Base-by-base conservation (phyloP, 495 filamentous ascomycete species). In the Wilcoxina mikolae region DNA sequence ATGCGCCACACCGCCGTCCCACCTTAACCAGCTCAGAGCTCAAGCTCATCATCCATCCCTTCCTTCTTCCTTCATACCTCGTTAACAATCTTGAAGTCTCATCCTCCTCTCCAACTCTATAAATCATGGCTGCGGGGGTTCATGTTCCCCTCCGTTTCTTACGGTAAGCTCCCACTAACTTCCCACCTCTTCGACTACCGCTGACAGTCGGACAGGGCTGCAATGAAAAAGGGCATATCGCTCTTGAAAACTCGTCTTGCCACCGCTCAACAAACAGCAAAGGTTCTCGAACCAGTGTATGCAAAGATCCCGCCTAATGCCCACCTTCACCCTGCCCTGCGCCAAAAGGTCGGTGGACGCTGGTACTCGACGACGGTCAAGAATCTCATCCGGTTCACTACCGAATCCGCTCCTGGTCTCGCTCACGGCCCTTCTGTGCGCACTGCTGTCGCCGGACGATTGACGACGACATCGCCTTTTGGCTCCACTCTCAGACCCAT, bases 401-500 rank as follows among this genome's bases (percentile, higher is more conserved):
- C 46, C 44, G 18, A 59, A 11, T 25, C 20, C 33, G 38, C 25
- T 11, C 39, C 54, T n/a, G 42, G 38, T 17, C 18, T 52, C 29
- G 18, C 46, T 23, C 43, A 24, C 23, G n/a, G 26, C 4, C 45
- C 63, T 9, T 27, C 51, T 12, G 59, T 58, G 15, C 58, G 58
- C 9, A 48, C 39, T 42, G 29, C 41, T 20, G 78, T 79, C 45
- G 73, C 95, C 47, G 70, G 71, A n/a, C 73, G 77, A 25, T 70
- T 83, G 39, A 79, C 85, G 11, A 74, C 77, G n/a, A 78, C 78
- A 4, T 78, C 87, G 3, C 90, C 91, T 0, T 98, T 96, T 65
- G 86, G 87, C 1, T 89, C 81, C 0, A 84, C 90, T 23, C 80
- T 96, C 4, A 83, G 91, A 5, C 91, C 91, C 3, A 95, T 93